Conservation (phyloP, 208 protist genomes). For the Acanthamoeba polyphaga region DNA sequence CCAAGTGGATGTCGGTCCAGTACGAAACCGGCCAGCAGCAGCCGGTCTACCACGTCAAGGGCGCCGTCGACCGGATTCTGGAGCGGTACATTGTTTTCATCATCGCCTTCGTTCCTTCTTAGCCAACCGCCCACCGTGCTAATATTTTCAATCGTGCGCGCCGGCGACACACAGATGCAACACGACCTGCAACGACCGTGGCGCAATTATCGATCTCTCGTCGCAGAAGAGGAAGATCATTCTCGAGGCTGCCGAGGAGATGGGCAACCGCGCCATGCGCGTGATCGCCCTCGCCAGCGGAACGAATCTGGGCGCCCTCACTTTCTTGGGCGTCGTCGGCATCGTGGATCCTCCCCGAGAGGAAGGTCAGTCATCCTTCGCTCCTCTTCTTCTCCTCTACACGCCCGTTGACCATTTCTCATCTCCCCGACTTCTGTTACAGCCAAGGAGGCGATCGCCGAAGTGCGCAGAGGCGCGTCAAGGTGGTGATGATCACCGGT, state of each 20-base stretch:
- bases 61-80: constrained; percentile 95
- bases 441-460: constrained; percentile 21
- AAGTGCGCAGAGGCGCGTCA: constrained; percentile 27
- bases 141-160: constrained; percentile 78
- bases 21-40: constrained; percentile 21
- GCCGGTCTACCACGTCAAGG: constrained; percentile 94
- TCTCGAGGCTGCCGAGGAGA: constrained; percentile 45
- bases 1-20: constrained; percentile 62
- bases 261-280: constrained; percentile 76
- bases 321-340: constrained; percentile 93
- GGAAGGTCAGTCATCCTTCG: constrained; percentile 88
- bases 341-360: constrained; percentile 96
- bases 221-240: constrained; percentile 64
- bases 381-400: not conserved
- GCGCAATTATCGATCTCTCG: constrained; percentile 68
- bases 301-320: constrained; percentile 89
- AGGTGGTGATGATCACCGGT: constrained; percentile 73
- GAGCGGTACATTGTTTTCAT: constrained; percentile 92
- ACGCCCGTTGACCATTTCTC: not conserved
- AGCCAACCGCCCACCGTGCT: constrained; percentile 10
- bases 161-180: constrained; percentile 3
- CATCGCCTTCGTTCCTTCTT: too few relatives aligned
- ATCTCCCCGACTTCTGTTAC: not conserved
- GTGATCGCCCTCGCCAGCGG: constrained; percentile 83
- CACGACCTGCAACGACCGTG: constrained; percentile 57